Evolutionary conservation across 2,329 filamentous ascomycete species (phyloP).

Genomic region (Byssochlamys sp.): DNA sequence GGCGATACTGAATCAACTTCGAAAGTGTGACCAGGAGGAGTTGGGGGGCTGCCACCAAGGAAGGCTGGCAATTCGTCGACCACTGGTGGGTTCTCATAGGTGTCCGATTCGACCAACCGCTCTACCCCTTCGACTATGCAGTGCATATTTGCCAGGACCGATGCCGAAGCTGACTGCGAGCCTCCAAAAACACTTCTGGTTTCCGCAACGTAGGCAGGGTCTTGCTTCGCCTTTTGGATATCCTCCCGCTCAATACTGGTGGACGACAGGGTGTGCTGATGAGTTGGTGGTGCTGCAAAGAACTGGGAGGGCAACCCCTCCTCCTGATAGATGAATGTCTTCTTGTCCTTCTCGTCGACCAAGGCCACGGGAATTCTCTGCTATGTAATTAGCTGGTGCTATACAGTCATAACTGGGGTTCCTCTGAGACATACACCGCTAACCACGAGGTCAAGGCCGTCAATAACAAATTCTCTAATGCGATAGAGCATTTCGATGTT

Average conservation of each 20-base stretch:
- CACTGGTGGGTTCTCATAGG: conserved; percentile 25
- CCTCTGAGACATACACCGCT: conserved; percentile 27
- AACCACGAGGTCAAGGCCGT: conserved; percentile 50
- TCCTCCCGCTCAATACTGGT: conserved; percentile 33
- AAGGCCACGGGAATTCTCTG: conserved; percentile 41
- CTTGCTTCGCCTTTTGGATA: conserved; percentile 20
- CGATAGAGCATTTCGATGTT: conserved; percentile 60
- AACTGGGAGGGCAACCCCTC: conserved; percentile 43
- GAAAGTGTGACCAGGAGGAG: conserved; percentile 17
- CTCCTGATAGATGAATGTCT: conserved; percentile 45
- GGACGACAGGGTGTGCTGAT: conserved; percentile 32
- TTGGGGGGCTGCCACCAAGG: conserved; percentile 12
- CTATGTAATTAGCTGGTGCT: conserved; percentile 15
- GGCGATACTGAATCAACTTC: conserved; percentile 12
- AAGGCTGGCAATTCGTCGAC: conserved; percentile 20
- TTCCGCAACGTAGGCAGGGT: conserved; percentile 17
- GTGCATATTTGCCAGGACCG: conserved; percentile 33
- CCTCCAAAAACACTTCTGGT: conserved; percentile 23
- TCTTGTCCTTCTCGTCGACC: conserved; percentile 35
- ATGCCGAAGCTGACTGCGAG: conserved; percentile 41
- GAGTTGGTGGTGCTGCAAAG: conserved; percentile 36
- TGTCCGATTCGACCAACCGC: conserved; percentile 31
- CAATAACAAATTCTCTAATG: conserved; percentile 53
- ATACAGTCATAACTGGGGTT: background rate
- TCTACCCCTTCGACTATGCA: conserved; percentile 32